Percentiles rank a stretch among this genome's conserved stretches.
phyloP scores from a whole-genome alignment of 768 basidiomycete genomes.

The Leccinellum luteum region DNA sequence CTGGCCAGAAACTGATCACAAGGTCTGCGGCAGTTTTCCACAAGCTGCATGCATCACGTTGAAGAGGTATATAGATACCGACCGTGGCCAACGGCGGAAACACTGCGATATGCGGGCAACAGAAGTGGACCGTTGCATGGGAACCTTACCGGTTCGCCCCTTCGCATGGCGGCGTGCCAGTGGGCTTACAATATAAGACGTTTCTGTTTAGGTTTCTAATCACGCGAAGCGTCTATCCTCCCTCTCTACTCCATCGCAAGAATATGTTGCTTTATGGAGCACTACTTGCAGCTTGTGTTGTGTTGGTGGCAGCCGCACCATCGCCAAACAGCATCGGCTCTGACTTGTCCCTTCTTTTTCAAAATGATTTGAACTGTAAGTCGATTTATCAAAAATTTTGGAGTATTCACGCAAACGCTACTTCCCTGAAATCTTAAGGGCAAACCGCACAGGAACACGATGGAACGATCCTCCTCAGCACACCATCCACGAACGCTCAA shows the following conservation, averaged over 20 bases:
- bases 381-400: neutral
- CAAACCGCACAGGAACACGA: conserved; percentile 6
- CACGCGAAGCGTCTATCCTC: neutral
- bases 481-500: neutral
- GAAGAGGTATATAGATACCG: neutral
- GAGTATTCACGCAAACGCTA: neutral
- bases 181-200: neutral
- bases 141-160: too few species aligned
- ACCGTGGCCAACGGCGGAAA: too few species aligned
- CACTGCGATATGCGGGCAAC: too few species aligned
- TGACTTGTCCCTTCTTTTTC: conserved; percentile 8
- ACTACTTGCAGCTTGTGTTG: neutral
- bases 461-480: conserved; percentile 4
- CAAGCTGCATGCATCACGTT: too few species aligned
- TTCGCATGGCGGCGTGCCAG: too few species aligned
- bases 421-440: neutral
- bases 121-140: too few species aligned
- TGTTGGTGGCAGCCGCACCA: neutral
- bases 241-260: neutral
- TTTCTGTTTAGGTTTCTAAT: neutral
- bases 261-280: neutral
- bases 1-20: neutral
- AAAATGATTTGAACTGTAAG: conserved; percentile 14
- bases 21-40: neutral
- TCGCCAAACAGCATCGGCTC: conserved; percentile 4